phyloP scores from a whole-genome alignment of 768 basidiomycete genomes.

The Paxillus rubicundulus region DNA sequence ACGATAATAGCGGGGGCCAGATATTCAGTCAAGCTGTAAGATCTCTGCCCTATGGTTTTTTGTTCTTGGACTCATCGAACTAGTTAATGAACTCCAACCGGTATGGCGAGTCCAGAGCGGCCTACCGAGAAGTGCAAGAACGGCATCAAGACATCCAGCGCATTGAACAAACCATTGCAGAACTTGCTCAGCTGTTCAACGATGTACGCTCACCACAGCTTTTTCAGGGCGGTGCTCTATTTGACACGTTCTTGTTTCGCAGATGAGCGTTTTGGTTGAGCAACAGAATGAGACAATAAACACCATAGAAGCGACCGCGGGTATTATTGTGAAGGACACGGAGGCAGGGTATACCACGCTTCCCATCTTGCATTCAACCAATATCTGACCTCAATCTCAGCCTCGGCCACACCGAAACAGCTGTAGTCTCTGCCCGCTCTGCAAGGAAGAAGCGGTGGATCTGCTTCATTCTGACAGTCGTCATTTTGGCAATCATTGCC shows the following conservation, averaged over 20 bases:
- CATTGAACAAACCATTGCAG: conserved; percentile 89
- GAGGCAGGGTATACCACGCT: conserved; percentile 67
- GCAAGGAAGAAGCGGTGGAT: conserved; percentile 98
- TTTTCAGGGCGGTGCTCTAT: background rate
- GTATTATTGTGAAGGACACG: conserved; percentile 73
- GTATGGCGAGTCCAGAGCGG: conserved; percentile 85
- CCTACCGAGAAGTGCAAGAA: conserved; percentile 96
- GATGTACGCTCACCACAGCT: conserved; percentile 54
- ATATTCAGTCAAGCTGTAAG: conserved; percentile 87
- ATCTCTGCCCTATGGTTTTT: background rate
- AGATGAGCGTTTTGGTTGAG: conserved; percentile 95
- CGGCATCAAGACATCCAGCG: conserved; percentile 94
- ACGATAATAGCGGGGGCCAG: conserved; percentile 77
- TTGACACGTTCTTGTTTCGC: conserved; percentile 7
- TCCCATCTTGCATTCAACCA: background rate
- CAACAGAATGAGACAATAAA: conserved; percentile 90
- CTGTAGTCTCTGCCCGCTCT: conserved; percentile 79
- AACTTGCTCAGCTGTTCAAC: conserved; percentile 94
- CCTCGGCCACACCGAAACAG: conserved; percentile 79
- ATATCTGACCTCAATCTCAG: conserved; percentile 38
- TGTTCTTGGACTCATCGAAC: background rate
- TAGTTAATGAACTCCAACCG: conserved; percentile 88
- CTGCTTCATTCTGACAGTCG: conserved; percentile 75
- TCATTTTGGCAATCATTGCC: conserved; percentile 65
- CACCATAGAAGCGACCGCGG: conserved; percentile 77